Percentiles rank a stretch among this genome's conserved stretches.
Evolutionary conservation across 768 basidiomycete species (phyloP).

Genomic region (Xerocomus spinulosus): DNA sequence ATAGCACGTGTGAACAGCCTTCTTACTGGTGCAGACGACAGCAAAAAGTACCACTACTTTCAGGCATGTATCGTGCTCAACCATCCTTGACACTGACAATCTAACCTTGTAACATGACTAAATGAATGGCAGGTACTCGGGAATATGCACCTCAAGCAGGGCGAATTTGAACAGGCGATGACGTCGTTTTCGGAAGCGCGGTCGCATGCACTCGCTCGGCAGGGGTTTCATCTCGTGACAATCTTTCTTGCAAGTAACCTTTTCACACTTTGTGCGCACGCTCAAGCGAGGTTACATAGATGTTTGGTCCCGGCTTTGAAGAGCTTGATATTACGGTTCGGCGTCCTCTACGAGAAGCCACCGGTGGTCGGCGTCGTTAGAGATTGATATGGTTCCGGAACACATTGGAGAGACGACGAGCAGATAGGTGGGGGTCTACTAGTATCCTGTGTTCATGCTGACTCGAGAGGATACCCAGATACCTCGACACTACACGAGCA

Average conservation of each 20-base stretch:
- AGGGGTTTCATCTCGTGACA: background rate
- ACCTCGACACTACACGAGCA: no score
- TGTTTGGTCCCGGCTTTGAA: slow-evolving; percentile 7
- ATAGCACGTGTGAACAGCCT: slow-evolving; percentile 1
- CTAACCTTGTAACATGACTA: no score
- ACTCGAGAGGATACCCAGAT: no score
- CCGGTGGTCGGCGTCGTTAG: background rate
- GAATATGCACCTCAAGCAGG: slow-evolving; percentile 1
- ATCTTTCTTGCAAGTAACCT: slow-evolving; percentile 1
- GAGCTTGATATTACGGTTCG: slow-evolving; percentile 5
- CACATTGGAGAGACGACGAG: no score
- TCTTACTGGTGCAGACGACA: background rate
- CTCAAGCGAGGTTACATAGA: background rate
- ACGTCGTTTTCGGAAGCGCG: background rate
- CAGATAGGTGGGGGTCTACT: no score
- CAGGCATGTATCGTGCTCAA: background rate
- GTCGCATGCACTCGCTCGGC: background rate
- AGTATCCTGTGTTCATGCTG: no score
- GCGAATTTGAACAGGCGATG: slow-evolving; percentile 1
- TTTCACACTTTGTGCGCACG: no score
- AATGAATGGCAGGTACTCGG: slow-evolving; percentile 1
- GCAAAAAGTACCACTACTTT: background rate
- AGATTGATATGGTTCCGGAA: no score
- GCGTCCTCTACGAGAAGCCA: background rate
- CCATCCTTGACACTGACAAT: background rate